Evolutionary conservation across 495 filamentous ascomycete species (phyloP).

Genomic region (Xanthoparmelia taractica): DNA sequence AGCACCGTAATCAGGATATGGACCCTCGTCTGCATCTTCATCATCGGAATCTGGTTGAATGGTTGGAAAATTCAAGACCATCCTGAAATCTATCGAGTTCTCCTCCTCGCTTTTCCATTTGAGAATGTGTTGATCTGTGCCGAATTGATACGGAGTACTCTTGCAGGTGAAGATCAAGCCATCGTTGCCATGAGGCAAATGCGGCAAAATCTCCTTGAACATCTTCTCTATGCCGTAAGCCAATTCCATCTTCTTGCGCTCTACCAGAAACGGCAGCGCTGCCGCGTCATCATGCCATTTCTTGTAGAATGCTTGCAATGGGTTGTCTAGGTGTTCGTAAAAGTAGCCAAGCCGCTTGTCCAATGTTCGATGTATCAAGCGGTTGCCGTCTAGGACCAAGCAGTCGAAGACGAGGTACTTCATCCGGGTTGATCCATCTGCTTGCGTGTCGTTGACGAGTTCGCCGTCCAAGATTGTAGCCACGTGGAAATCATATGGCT

Average conservation of each 20-base stretch:
- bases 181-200: conserved; percentile 84
- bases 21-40: conserved; percentile 41
- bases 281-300: conserved; percentile 60
- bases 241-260: conserved; percentile 80
- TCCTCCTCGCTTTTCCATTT: conserved; percentile 95
- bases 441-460: conserved; percentile 68
- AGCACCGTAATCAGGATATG: conserved; percentile 49
- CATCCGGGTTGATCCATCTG: conserved; percentile 55
- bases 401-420: conserved; percentile 92
- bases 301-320: conserved; percentile 64
- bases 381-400: conserved; percentile 69
- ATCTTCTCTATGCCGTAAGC: conserved; percentile 84
- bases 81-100: conserved; percentile 86
- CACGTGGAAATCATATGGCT: conserved; percentile 58
- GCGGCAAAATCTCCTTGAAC: conserved; percentile 77
- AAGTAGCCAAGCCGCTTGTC: conserved; percentile 88
- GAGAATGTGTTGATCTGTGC: conserved; percentile 85
- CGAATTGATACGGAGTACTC: conserved; percentile 71
- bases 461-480: conserved; percentile 88
- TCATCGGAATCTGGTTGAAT: conserved; percentile 64
- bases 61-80: conserved; percentile 66
- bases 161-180: conserved; percentile 95
- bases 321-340: conserved; percentile 66
- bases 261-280: conserved; percentile 68
- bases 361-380: conserved; percentile 66